These are phyloP conservation scores for Aspergillus ochraceus DNA, from an alignment of 2,329 filamentous ascomycete species.

Conservation along the genomic window DNA sequence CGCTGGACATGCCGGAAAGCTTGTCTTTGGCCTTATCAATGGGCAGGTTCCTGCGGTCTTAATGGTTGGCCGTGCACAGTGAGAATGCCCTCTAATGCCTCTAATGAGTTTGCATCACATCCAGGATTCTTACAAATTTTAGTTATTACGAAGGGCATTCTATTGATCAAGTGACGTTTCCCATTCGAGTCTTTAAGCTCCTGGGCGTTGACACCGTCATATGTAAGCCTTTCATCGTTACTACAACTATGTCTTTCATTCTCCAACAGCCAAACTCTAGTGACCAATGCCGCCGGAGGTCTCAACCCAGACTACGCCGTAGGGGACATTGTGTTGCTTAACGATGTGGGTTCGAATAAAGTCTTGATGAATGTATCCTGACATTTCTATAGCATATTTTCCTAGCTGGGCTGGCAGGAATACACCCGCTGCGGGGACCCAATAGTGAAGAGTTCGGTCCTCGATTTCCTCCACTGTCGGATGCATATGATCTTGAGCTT, in stretches of 20 bases:
- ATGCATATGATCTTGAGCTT: conserved; percentile 65
- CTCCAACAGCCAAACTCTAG: conserved; percentile 33
- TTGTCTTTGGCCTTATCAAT: conserved; percentile 63
- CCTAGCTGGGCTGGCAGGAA: conserved; percentile 60
- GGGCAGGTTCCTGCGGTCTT: conserved; percentile 58
- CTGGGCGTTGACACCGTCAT: conserved; percentile 62
- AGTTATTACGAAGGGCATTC: conserved; percentile 69
- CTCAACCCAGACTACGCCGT: conserved; percentile 64
- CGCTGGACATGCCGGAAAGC: conserved; percentile 63
- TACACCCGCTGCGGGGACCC: conserved; percentile 62
- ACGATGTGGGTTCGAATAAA: conserved; percentile 52
- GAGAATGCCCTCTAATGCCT: conserved; percentile 32
- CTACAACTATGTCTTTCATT: background rate
- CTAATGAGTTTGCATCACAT: background rate
- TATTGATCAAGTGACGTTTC: conserved; percentile 63
- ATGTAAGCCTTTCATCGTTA: conserved; percentile 37
- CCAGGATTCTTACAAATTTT: conserved; percentile 1
- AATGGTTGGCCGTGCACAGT: conserved; percentile 66
- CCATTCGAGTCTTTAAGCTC: conserved; percentile 63
- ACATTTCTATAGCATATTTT: conserved; percentile 57
- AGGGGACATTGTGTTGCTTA: conserved; percentile 65
- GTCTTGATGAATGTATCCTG: conserved; percentile 7
- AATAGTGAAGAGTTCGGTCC: conserved; percentile 63
- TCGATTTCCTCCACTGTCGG: conserved; percentile 64
- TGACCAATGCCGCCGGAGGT: conserved; percentile 68